Conservation (phyloP, 2,329 filamentous ascomycete genomes). For the Xylaria sp. region DNA sequence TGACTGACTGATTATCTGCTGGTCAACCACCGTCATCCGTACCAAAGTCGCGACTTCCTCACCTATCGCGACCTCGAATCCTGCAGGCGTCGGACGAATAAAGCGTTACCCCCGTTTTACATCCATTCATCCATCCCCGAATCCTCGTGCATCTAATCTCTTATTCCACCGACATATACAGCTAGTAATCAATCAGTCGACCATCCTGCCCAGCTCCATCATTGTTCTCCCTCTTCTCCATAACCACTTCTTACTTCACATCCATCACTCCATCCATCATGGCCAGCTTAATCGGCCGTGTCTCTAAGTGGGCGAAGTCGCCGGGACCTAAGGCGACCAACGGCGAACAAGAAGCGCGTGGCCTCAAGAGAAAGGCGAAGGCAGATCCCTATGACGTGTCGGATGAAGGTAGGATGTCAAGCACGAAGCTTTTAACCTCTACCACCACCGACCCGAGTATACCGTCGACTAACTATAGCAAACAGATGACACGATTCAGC, state of each 20-base stretch:
- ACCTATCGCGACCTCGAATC: neutral
- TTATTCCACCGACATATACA: too few species aligned
- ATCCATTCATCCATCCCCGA: too few species aligned
- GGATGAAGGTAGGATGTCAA: constrained; percentile 28
- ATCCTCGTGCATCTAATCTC: too few species aligned
- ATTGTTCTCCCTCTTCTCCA: too few species aligned
- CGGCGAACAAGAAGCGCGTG: constrained; percentile 20
- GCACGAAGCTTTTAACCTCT: neutral
- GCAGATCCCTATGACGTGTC: constrained; percentile 33
- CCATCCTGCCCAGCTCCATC: too few species aligned
- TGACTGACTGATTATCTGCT: neutral
- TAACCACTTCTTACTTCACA: neutral
- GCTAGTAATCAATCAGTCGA: too few species aligned
- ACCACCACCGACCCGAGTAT: too few species aligned
- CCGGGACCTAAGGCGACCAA: constrained; percentile 18
- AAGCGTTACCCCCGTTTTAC: neutral
- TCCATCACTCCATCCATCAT: constrained; percentile 6
- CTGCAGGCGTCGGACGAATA: neutral
- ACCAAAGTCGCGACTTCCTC: neutral
- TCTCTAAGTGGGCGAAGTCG: constrained; percentile 9
- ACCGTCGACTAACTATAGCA: constrained; percentile 7
- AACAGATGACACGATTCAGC: constrained; percentile 24
- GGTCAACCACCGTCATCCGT: neutral
- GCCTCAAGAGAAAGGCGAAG: constrained; percentile 35
- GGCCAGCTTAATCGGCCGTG: constrained; percentile 4